Percentiles rank a stretch among this genome's conserved stretches.
Evolutionary conservation across 768 basidiomycete genomes (phyloP).

Genomic region (Podaxis carcinomalis): DNA sequence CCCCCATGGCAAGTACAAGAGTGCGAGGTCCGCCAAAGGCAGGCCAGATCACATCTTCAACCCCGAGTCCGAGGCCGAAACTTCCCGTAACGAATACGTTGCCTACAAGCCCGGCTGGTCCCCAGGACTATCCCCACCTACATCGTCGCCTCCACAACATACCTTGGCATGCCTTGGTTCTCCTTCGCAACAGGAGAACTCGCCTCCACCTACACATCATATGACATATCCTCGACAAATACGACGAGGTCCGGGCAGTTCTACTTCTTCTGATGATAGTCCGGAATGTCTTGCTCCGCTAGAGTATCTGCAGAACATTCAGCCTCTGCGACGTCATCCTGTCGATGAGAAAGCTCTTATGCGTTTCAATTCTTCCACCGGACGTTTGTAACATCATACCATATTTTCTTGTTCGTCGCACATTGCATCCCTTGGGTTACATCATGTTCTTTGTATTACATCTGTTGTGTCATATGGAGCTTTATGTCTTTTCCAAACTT

Average conservation of each 20-base stretch:
- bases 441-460: background rate
- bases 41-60: conserved; percentile 49
- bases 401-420: background rate
- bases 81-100: conserved; percentile 41
- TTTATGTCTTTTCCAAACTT: background rate
- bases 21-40: conserved; percentile 63
- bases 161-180: conserved; percentile 17
- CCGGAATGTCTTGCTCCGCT: conserved; percentile 52
- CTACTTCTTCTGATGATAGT: conserved; percentile 27
- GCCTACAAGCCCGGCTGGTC: conserved; percentile 32
- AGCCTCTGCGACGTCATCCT: conserved; percentile 64
- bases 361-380: conserved; percentile 26
- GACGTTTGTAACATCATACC: conserved; percentile 10
- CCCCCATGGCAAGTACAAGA: conserved; percentile 66
- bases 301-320: conserved; percentile 60
- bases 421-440: conserved; percentile 1
- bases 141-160: conserved; percentile 16
- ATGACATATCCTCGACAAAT: conserved; percentile 12
- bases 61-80: conserved; percentile 33
- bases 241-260: conserved; percentile 23
- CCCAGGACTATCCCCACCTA: conserved; percentile 17
- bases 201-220: conserved; percentile 1
- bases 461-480: background rate
- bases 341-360: conserved; percentile 50
- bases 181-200: conserved; percentile 12